These are phyloP conservation scores for Termitomyces sp. DNA, from an alignment of 768 basidiomycete genomes.

Conservation along the genomic window DNA sequence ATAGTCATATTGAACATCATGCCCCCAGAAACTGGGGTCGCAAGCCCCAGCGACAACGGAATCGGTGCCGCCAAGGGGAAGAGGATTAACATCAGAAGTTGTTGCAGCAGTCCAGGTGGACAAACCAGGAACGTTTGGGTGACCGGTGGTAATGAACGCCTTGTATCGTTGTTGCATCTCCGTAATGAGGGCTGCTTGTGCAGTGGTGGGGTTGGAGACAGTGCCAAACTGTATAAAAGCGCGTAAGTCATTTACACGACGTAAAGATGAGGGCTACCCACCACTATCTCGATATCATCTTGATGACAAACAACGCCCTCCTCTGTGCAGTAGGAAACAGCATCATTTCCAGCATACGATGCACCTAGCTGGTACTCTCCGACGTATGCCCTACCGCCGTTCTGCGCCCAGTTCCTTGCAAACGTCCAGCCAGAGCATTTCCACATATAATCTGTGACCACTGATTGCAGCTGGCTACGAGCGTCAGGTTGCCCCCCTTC, in stretches of 20 bases:
- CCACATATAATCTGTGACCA: slow-evolving; percentile 71
- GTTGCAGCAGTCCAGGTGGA: slow-evolving; percentile 52
- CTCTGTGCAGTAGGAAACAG: slow-evolving; percentile 49
- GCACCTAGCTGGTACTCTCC: slow-evolving; percentile 62
- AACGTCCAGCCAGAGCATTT: slow-evolving; percentile 70
- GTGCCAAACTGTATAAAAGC: slow-evolving; percentile 44
- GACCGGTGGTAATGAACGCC: slow-evolving; percentile 56
- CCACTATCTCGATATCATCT: slow-evolving; percentile 78
- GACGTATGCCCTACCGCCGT: slow-evolving; percentile 64
- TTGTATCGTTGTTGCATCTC: slow-evolving; percentile 70
- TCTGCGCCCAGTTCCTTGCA: slow-evolving; percentile 57
- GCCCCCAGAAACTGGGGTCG: slow-evolving; percentile 64
- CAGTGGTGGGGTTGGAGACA: slow-evolving; percentile 44
- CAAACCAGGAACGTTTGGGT: slow-evolving; percentile 52
- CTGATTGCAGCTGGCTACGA: slow-evolving; percentile 46
- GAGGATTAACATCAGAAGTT: slow-evolving; percentile 46
- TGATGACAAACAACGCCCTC: slow-evolving; percentile 67
- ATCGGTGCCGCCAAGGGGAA: slow-evolving; percentile 57
- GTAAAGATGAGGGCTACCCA: slow-evolving; percentile 28
- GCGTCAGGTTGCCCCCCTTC: slow-evolving; percentile 37
- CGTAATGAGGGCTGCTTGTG: slow-evolving; percentile 52
- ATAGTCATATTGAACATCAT: slow-evolving; percentile 62
- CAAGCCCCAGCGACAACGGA: slow-evolving; percentile 53
- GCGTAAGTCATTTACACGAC: not conserved
- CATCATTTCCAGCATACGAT: slow-evolving; percentile 65